Base-by-base conservation (phyloP, 306 rosid species). In the Gillenia trifoliata region DNA sequence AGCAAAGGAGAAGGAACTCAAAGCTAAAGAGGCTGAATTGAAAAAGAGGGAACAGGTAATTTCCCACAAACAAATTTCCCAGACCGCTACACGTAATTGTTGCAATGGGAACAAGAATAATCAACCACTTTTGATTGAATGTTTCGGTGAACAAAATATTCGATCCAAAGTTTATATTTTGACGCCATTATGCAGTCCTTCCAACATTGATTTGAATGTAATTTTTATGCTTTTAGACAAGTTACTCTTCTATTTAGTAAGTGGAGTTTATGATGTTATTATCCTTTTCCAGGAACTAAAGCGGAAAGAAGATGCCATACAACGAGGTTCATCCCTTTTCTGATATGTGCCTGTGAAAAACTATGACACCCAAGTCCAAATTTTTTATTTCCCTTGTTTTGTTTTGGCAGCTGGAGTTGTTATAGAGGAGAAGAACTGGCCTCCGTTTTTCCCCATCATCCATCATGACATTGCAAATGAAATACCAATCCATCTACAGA, bases 401-500 rank as follows among this genome's bases (percentile, higher is more conserved):
- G 23, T 75, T 68, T 80, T 77, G 81, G 81, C 96, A 95, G 98
- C 93, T 81, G 98, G 98, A 69, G 75, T 90, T 80, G 85, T 85
- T 25, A 76, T 87, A 72, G 95, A 89, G 87, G 97, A 92, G 65
- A 95, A 95, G 83, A 95, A 89, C 63, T 95, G 96, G 96, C 98
- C 99, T 45, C 96, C 98, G 33, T 92, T 90, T 86, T 86, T 80
- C 2, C 99, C 98, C 67, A n/a, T 95, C 75, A 92, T 95, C 81
- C 99, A 95, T 81, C 93, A 95, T 77, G 89, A 95, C 85, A 90
- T 94, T 89, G 84, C 82, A 38, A 90, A 83, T 33, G 99, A 95
- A 80, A 92, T 92, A 82, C 99, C 99, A 25, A 77, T 95, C 71
- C 99, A 95, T 83, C 92, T 92, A 40, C 99, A 92, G 75, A 90